Conservation (phyloP, 768 basidiomycete species). For the Leucosporidium yakuticum region DNA sequence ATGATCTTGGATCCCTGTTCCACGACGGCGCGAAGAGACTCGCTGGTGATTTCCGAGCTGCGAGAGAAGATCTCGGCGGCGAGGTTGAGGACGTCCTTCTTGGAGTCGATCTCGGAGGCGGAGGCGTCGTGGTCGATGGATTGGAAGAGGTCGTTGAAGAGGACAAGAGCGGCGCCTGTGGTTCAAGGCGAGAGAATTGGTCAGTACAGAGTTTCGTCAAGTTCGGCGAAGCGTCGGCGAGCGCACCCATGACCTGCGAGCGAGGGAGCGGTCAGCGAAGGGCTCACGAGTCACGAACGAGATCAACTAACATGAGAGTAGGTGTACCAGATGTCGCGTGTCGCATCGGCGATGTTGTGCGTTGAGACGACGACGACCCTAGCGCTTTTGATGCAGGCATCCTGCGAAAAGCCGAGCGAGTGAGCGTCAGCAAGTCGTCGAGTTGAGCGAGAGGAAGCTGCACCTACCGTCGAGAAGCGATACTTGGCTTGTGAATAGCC, state of each 20-base stretch:
- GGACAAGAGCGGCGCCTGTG: conserved; percentile 24
- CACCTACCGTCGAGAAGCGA: conserved; percentile 29
- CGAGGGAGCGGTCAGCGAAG: background rate
- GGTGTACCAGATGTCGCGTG: conserved; percentile 27
- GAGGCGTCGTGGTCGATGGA: conserved; percentile 33
- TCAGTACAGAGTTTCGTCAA: background rate
- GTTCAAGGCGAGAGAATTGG: background rate
- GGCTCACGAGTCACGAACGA: background rate
- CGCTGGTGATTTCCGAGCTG: conserved; percentile 10
- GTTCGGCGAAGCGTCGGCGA: too few species aligned
- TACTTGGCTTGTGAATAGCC: conserved; percentile 23
- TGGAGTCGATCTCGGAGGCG: conserved; percentile 27
- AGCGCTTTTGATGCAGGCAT: conserved; percentile 1
- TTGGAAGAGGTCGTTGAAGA: conserved; percentile 35
- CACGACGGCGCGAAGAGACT: conserved; percentile 17
- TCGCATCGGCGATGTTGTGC: conserved; percentile 28
- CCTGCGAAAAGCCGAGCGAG: background rate
- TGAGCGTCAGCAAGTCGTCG: background rate
- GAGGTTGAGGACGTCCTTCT: conserved; percentile 27
- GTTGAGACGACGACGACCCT: conserved; percentile 28
- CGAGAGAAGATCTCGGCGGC: conserved; percentile 32
- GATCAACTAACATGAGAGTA: conserved; percentile 21
- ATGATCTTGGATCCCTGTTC: conserved; percentile 25
- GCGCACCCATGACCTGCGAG: too few species aligned
- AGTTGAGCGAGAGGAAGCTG: background rate